These are phyloP conservation scores for Trichoderma citrinoviride DNA, from an alignment of 2,329 filamentous ascomycete genomes.

Conservation along the genomic window DNA sequence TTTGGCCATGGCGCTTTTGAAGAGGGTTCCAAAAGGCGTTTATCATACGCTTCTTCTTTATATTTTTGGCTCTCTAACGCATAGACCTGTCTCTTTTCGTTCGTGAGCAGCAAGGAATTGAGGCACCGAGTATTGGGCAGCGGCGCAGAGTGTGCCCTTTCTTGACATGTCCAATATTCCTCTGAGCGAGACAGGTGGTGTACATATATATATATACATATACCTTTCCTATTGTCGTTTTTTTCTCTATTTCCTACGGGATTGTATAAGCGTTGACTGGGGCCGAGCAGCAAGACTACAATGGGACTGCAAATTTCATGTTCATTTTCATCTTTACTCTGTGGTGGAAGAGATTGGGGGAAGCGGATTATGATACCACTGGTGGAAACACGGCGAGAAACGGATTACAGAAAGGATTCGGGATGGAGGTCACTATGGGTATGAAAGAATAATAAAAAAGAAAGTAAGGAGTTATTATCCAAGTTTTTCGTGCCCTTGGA, in stretches of 20 bases:
- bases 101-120: neutral
- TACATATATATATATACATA: neutral
- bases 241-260: neutral
- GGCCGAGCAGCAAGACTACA: neutral
- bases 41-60: neutral
- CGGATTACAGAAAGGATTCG: neutral
- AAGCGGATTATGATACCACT: conserved; percentile 14
- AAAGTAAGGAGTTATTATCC: no score
- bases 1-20: neutral
- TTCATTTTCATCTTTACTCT: neutral
- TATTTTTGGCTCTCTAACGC: neutral
- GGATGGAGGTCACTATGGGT: neutral
- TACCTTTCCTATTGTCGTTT: neutral
- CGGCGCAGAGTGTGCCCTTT: neutral
- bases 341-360: neutral
- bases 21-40: neutral
- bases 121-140: neutral
- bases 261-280: neutral
- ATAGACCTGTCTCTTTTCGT: neutral
- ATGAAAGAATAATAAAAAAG: neutral
- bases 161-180: neutral
- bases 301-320: neutral
- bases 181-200: neutral
- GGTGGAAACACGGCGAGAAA: neutral
- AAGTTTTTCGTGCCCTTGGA: no score